Conservation (phyloP, 768 basidiomycete genomes). For the Hemileccinum rubropunctum region DNA sequence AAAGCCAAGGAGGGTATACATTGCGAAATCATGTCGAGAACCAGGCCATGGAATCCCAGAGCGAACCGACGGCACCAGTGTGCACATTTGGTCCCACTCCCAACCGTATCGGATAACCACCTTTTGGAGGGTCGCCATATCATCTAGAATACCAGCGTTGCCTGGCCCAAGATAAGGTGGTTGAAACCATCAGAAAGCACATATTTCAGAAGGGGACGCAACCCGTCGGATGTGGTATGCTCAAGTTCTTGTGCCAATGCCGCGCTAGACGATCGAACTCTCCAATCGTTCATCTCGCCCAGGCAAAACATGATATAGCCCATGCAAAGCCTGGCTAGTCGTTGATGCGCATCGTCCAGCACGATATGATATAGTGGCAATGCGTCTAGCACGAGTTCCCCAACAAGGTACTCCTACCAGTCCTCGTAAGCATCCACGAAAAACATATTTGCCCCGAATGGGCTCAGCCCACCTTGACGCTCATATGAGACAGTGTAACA, state of each 20-base stretch:
- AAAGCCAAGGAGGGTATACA: conserved; percentile 9
- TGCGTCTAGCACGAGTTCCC: neutral
- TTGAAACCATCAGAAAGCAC: conserved; percentile 2
- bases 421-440: neutral
- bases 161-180: neutral
- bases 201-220: conserved; percentile 7
- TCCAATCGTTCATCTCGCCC: neutral
- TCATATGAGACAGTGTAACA: conserved; percentile 13
- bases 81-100: conserved; percentile 4
- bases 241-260: too few relatives aligned
- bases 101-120: neutral
- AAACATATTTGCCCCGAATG: neutral
- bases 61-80: neutral
- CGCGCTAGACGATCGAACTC: neutral
- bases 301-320: conserved; percentile 8
- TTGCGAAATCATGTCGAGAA: neutral
- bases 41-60: conserved; percentile 2
- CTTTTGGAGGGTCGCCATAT: neutral
- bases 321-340: conserved; percentile 9
- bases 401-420: conserved; percentile 13
- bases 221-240: neutral
- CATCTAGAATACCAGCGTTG: neutral
- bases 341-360: conserved; percentile 6
- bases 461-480: conserved; percentile 12
- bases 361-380: conserved; percentile 6